phyloP scores from a whole-genome alignment of 768 basidiomycete genomes.

The Neoboletus subvelutipes region DNA sequence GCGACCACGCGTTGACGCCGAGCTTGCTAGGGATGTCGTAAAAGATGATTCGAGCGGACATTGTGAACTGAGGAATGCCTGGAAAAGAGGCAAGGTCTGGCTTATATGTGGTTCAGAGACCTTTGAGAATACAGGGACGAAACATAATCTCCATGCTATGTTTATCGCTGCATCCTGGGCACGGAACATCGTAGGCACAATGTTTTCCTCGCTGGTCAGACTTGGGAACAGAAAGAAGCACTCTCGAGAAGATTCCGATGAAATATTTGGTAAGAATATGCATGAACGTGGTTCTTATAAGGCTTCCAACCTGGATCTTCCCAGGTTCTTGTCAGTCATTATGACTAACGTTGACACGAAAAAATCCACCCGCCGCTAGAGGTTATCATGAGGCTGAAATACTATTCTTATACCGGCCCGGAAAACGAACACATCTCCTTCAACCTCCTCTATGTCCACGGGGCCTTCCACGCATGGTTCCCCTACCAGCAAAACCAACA shows the following conservation, averaged over 20 bases:
- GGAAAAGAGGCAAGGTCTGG: not conserved
- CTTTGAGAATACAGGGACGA: not conserved
- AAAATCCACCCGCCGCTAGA: constrained; percentile 3
- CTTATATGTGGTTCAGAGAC: constrained; percentile 5
- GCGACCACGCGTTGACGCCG: constrained; percentile 37
- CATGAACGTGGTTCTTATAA: not conserved
- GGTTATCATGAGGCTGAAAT: not conserved
- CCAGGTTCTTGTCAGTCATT: constrained; percentile 11
- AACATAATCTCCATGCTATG: not conserved
- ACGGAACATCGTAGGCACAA: not conserved
- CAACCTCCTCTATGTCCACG: constrained; percentile 16
- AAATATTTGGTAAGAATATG: not conserved
- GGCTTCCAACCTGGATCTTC: constrained; percentile 3
- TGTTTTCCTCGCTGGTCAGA: not conserved
- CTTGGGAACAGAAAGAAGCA: not conserved
- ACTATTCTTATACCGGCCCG: constrained; percentile 11
- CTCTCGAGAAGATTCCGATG: not conserved
- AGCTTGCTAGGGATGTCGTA: constrained; percentile 45
- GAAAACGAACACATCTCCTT: not conserved
- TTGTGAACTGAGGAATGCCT: constrained; percentile 8
- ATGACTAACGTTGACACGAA: constrained; percentile 17
- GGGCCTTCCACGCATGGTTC: constrained; percentile 32
- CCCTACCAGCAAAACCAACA: constrained; percentile 60
- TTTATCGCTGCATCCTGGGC: constrained; percentile 1
- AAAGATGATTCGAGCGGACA: constrained; percentile 35